Base-by-base conservation (phyloP, 495 filamentous ascomycete genomes). In the Parathielavia appendiculata region DNA sequence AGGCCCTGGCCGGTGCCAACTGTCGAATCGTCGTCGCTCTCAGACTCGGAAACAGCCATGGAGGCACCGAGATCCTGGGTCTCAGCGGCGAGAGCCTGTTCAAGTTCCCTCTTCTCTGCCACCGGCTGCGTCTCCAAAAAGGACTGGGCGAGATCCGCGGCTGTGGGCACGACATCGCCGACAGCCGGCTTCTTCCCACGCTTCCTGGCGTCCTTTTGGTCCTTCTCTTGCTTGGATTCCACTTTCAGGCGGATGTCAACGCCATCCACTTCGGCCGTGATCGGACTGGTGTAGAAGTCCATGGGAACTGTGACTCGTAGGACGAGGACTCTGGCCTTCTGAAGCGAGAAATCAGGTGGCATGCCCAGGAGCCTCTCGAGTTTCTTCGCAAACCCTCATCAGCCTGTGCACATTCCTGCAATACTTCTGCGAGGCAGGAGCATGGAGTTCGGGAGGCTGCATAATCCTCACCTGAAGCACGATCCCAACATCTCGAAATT, bases 111-210 rank as follows among this genome's bases (percentile, higher is more conserved):
- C 62, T 84, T 87, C 66, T 93, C 88, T 55, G 87, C 82, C 12
- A 67, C 67, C 43, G 91, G 88, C 62, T 97, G 89, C 1, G 89
- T 81, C 61, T 90, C 81, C 14, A 97, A 76, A 71, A 96, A 97
- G 0, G 89, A 95, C 69, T 91, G 80, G 5, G 92, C 92, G 34
- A 97, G 79, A 57, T 92, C 86, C 60, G 86, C 80, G n/a, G 90
- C 83, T 16, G 87, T 90, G 4, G 90, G 89, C 12, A 95, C 72
- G 19, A 79, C 66, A 2, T 79, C 76, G n/a, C 65, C 61, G 23
- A 60, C 64, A 14, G 53, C 63, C 7, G 57, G 43, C 22, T 52
- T 41, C 57, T 59, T 58, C 34, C 58, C 54, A 41, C 30, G 67
- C 66, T 57, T 77, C 60, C 35, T 71, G 62, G 49, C 60, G 57